Evolutionary conservation across 345 rosid genomes (phyloP), one percentile per base, ranked within the genome.

Genomic region (Pistacia vera): DNA sequence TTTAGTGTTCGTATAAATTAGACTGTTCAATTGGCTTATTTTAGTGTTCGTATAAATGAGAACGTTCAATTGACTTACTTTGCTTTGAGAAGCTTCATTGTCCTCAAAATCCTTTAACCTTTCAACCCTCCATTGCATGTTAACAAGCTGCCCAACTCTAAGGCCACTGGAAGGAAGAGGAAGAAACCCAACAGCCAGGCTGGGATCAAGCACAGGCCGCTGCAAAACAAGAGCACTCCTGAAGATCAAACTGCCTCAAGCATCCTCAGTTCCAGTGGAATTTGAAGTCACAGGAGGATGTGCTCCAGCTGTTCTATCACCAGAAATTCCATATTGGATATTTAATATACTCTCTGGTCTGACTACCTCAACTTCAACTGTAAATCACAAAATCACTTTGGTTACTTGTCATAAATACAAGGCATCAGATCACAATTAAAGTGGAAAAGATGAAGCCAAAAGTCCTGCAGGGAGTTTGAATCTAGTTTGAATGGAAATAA

Each of bases 171-270:
- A 88, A 76, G 93, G 86, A 83, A 96, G 94, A 68, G 97, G 87
- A 73, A 96, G 90, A 79, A 96, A 96, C 63, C 98, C 98, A 80
- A 96, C 92, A 67, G 99, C 92, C 30, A 96, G 84, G 85, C 92
- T 86, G 54, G 97, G 99, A 75, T 93, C 96, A 81, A 96, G 98
- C 56, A 92, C 95, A 70, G 97, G 99, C 79, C 87, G 93, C 78
- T 93, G 96, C 82, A 93, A 78, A 66, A 86, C 81, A 74, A 96
- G 83, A 61, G 90, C 91, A 76, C 97, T 90, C 87, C 82, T 85
- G 88, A 96, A 96, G 83, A 92, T 83, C 86, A 96, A 79, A 75
- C 84, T 92, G 82, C 73, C 84, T 79, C 84, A 75, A 55, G 79
- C 62, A 65, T 71, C 75, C 54, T 82, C 90, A 64, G 81, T 66